Evolutionary conservation across 1,284 basidiomycete genomes (phyloP).

Genomic region (Rhodotorula sp.): DNA sequence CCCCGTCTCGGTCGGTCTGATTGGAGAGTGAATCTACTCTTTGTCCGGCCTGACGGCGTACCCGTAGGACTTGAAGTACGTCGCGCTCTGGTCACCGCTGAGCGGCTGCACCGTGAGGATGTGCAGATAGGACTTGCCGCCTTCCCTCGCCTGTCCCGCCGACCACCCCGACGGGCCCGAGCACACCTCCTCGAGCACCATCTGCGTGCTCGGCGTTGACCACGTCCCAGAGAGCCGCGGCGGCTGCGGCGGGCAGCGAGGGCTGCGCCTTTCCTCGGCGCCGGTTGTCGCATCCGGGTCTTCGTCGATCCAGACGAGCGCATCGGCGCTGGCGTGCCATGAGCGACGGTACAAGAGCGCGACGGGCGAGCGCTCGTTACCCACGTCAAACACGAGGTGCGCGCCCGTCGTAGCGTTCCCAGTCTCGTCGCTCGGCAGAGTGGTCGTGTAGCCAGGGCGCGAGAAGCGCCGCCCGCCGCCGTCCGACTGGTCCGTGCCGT

Average conservation of each 20-base stretch:
- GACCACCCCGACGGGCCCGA: background rate
- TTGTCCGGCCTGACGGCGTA: background rate
- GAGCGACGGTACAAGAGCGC: constrained; percentile 6
- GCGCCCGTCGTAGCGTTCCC: background rate
- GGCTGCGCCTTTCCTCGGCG: background rate
- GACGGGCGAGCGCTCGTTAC: background rate
- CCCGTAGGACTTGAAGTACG: constrained; percentile 8
- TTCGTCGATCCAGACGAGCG: constrained; percentile 9
- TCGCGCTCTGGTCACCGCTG: background rate
- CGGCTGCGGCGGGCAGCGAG: background rate
- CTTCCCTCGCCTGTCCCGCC: background rate
- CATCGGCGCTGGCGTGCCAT: background rate
- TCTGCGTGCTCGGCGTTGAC: constrained; percentile 1
- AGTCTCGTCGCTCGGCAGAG: no score
- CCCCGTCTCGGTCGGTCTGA: no score
- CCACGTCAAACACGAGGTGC: background rate
- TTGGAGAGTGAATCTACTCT: no score
- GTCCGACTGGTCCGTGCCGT: constrained; percentile 3
- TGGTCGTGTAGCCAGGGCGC: background rate
- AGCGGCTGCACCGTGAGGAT: background rate
- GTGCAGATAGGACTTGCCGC: background rate
- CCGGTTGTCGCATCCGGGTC: background rate
- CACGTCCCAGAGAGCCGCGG: background rate
- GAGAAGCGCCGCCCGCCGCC: background rate
- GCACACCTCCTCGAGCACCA: constrained; percentile 10